Evolutionary conservation across 2,329 filamentous ascomycete species (phyloP).

Genomic region (Rugonectria rugulosa): DNA sequence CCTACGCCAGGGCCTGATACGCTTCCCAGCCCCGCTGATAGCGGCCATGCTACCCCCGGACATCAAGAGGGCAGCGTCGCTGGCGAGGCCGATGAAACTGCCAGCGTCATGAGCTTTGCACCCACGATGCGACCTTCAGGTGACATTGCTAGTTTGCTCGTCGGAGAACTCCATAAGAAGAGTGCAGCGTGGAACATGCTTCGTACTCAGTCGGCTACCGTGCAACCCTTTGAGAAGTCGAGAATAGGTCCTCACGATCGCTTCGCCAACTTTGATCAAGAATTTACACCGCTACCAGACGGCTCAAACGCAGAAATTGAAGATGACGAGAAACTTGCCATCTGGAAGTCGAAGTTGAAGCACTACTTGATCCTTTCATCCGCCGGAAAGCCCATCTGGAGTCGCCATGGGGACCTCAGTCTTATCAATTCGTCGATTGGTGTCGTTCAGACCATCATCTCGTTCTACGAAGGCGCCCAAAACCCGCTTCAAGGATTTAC

Average conservation of each 20-base stretch:
- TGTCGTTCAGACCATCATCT: constrained; percentile 96
- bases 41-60: constrained; percentile 51
- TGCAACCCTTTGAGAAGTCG: constrained; percentile 67
- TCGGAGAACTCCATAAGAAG: constrained; percentile 71
- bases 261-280: constrained; percentile 73
- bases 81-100: constrained; percentile 66
- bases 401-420: constrained; percentile 87
- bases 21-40: constrained; percentile 48
- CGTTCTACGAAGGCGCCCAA: constrained; percentile 85
- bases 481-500: constrained; percentile 85
- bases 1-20: constrained; percentile 48
- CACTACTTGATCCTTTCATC: constrained; percentile 97
- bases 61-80: constrained; percentile 40
- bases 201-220: constrained; percentile 65
- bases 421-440: constrained; percentile 94
- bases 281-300: constrained; percentile 79
- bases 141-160: constrained; percentile 84
- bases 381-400: constrained; percentile 97
- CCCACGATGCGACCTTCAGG: constrained; percentile 68
- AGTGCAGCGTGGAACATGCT: constrained; percentile 75
- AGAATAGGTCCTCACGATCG: constrained; percentile 56
- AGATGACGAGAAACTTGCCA: constrained; percentile 67
- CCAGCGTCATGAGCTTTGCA: constrained; percentile 72
- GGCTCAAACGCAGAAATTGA: constrained; percentile 50
- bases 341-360: constrained; percentile 93